Evolutionary conservation across 495 filamentous ascomycete species (phyloP).

Genomic region (Podospora tetraspora): DNA sequence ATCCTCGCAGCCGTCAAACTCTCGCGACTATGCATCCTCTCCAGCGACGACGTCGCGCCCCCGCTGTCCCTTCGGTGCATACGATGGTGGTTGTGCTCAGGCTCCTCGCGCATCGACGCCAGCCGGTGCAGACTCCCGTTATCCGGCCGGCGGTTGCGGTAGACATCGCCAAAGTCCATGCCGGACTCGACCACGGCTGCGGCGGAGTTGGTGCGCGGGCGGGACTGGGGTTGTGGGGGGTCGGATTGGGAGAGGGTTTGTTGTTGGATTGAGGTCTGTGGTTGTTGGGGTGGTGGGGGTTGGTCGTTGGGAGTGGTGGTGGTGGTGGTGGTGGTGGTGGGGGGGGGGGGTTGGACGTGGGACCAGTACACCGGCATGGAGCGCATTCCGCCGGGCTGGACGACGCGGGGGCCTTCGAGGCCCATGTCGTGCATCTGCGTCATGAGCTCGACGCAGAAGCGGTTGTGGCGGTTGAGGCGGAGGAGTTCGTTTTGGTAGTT

Average conservation of each 20-base stretch:
- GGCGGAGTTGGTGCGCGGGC: slow-evolving; percentile 19
- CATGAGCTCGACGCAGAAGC: slow-evolving; percentile 94
- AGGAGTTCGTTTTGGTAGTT: slow-evolving; percentile 87
- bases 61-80: neutral
- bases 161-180: slow-evolving; percentile 34
- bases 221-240: neutral
- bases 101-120: neutral
- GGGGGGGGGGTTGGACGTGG: slow-evolving; percentile 25
- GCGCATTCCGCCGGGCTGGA: slow-evolving; percentile 57
- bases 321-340: neutral
- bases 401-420: slow-evolving; percentile 79
- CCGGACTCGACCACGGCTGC: slow-evolving; percentile 27
- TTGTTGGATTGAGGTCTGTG: slow-evolving; percentile 13
- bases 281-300: neutral
- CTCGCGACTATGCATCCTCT: neutral
- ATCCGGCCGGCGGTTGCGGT: slow-evolving; percentile 23
- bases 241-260: neutral
- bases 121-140: neutral
- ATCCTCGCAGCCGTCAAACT: neutral
- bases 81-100: neutral
- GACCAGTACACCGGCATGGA: slow-evolving; percentile 48
- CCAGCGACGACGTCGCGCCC: neutral
- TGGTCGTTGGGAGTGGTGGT: too few species aligned
- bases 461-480: slow-evolving; percentile 85
- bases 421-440: slow-evolving; percentile 73